Evolutionary conservation across 2,329 filamentous ascomycete species (phyloP).

Genomic region (Paramyrothecium roridum): DNA sequence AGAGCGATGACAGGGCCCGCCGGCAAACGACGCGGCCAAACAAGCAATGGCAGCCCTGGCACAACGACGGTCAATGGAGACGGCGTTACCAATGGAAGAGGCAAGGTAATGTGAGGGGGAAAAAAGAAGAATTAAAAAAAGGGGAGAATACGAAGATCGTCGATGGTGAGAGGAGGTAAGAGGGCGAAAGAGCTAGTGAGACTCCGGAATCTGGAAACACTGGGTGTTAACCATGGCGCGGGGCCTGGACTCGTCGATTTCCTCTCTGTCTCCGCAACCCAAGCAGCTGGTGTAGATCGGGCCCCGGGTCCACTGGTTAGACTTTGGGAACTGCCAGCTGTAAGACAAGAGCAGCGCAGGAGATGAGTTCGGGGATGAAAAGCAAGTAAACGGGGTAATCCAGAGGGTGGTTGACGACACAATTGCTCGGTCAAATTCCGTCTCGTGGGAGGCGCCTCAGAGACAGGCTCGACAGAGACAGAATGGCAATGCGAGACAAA

Average conservation of each 20-base stretch:
- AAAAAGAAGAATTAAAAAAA: neutral
- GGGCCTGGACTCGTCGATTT: neutral
- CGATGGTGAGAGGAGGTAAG: neutral
- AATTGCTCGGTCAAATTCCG: neutral
- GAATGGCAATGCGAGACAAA: too few relatives aligned
- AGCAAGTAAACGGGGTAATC: too few relatives aligned
- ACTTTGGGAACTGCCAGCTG: neutral
- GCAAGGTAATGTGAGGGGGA: neutral
- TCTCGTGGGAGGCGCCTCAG: neutral
- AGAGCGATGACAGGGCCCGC: constrained; percentile 5
- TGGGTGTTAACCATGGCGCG: neutral
- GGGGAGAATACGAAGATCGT: too few relatives aligned
- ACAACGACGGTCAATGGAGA: neutral
- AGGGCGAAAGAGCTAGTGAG: neutral
- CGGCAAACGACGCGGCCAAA: neutral
- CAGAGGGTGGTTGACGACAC: too few relatives aligned
- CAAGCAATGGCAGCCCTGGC: neutral
- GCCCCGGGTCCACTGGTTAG: neutral
- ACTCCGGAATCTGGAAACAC: neutral
- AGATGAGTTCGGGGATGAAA: too few relatives aligned
- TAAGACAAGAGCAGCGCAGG: too few relatives aligned
- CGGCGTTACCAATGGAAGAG: neutral
- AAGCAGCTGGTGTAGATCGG: neutral
- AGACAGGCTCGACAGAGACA: neutral
- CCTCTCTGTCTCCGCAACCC: neutral